A percentile compares a stretch with the other conserved stretches of the same genome.
phyloP scores from a whole-genome alignment of 768 basidiomycete species.

The Cystofilobasidium ferigula region DNA sequence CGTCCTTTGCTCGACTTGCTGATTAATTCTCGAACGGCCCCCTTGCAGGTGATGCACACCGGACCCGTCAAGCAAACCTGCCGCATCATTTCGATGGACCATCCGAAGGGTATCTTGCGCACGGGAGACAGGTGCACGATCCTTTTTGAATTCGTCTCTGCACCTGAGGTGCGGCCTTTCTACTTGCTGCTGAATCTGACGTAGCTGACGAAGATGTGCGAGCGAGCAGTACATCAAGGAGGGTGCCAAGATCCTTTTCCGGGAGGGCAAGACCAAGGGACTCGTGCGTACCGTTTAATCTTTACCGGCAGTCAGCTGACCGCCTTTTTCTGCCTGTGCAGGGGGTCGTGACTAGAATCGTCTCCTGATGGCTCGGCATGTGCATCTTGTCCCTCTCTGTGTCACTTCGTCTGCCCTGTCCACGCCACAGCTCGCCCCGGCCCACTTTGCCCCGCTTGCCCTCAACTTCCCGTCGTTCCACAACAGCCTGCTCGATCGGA shows the following conservation, averaged over 20 bases:
- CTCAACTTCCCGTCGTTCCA: no score
- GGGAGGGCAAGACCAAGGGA: conserved; percentile 93
- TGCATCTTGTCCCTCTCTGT: no score
- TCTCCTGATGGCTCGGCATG: no score
- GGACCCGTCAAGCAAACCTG: conserved; percentile 33
- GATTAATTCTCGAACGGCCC: conserved; percentile 24
- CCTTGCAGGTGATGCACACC: conserved; percentile 33
- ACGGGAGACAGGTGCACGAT: conserved; percentile 93
- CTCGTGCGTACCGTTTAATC: no score
- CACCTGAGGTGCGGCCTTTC: conserved; percentile 2
- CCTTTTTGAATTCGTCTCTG: conserved; percentile 74
- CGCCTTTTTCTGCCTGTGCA: no score
- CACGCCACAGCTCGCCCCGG: no score
- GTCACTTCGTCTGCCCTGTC: no score
- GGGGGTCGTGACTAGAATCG: no score
- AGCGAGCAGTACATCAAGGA: conserved; percentile 62
- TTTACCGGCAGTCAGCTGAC: no score
- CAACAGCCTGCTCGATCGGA: no score
- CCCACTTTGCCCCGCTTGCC: no score
- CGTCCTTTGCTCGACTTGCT: neutral
- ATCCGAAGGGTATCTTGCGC: conserved; percentile 73
- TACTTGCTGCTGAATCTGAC: neutral
- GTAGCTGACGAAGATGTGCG: conserved; percentile 53
- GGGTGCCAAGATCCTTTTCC: conserved; percentile 83
- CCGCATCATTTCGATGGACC: conserved; percentile 44